Evolutionary conservation across 768 basidiomycete genomes (phyloP).

Genomic region (Mycena metata): DNA sequence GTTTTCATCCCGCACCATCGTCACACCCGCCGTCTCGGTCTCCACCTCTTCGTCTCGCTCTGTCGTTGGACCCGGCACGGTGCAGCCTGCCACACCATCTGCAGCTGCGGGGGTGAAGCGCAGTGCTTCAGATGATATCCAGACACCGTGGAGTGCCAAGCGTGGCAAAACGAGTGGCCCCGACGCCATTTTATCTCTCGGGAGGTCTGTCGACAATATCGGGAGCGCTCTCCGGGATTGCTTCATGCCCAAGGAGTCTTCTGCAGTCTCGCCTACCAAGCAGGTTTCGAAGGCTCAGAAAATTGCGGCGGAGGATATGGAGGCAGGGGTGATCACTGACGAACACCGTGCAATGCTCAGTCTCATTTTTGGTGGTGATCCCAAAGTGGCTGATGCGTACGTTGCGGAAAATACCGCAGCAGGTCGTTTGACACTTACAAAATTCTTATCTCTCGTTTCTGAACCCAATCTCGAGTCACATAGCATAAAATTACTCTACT

Average conservation of each 20-base stretch:
- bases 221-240: constrained; percentile 12
- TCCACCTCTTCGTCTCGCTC: too few species aligned
- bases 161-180: background rate
- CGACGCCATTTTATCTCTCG: constrained; percentile 6
- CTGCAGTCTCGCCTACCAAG: too few species aligned
- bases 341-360: constrained; percentile 2
- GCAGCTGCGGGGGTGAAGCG: too few species aligned
- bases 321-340: background rate
- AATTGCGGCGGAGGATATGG: constrained; percentile 2
- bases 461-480: too few species aligned
- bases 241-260: constrained; percentile 20
- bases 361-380: constrained; percentile 11
- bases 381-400: constrained; percentile 9
- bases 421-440: too few species aligned
- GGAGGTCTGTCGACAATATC: constrained; percentile 7
- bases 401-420: too few species aligned
- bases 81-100: too few species aligned
- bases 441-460: too few species aligned
- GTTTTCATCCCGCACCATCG: too few species aligned
- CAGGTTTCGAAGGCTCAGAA: constrained; percentile 7
- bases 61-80: too few species aligned
- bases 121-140: background rate
- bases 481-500: background rate
- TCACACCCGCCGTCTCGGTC: too few species aligned
- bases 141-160: constrained; percentile 9